Base-by-base conservation (phyloP, 495 filamentous ascomycete species). In the Rostrohypoxylon terebratum region DNA sequence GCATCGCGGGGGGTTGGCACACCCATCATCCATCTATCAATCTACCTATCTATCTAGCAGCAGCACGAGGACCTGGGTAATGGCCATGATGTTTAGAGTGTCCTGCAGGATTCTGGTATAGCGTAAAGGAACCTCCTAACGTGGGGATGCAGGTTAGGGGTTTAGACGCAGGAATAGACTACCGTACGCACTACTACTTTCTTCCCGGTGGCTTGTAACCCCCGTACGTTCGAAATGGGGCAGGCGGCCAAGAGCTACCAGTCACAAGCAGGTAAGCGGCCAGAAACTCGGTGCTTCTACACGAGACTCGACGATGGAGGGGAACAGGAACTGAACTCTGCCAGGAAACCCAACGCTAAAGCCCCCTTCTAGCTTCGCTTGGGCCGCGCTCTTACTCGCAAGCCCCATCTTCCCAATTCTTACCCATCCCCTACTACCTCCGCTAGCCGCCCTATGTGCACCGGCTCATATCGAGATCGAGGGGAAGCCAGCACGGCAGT, bases 401-500 rank as follows among this genome's bases (percentile, higher is more conserved):
- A 71, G 63, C 72, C 63, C 71, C 71, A 74, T 69, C 57, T 69
- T 74, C 51, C 66, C 66, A 58, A 69, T 69, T 48, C 61, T 69
- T 59, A 55, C 62, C 66, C 75, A 61, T 63, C 61, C 71, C 66
- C 60, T 75, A 66, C 69, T 75, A 44, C 71, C 71, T 75, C 72
- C 72, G 67, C 64, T 75, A 75, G 73, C 72, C 72, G 72, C 66
- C 68, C 62, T 40, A 62, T 71, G 66, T 75, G 69, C 66, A 72
- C 59, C 75, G 73, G 73, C 75, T 75, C 72, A 77, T 77, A 77
- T 77, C 66, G 73, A 72, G 68, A 68, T 75, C 75, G 67, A 75
- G 73, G 75, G 67, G 72, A 71, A 74, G 72, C 63, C 54, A 73
- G 69, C 73, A 73, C 75, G 75, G 73, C 75, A 77, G 75, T 77